Percentiles rank a stretch among this genome's conserved stretches.
phyloP scores from a whole-genome alignment of 2,329 filamentous ascomycete species.

The Botryosphaeria dothidea region DNA sequence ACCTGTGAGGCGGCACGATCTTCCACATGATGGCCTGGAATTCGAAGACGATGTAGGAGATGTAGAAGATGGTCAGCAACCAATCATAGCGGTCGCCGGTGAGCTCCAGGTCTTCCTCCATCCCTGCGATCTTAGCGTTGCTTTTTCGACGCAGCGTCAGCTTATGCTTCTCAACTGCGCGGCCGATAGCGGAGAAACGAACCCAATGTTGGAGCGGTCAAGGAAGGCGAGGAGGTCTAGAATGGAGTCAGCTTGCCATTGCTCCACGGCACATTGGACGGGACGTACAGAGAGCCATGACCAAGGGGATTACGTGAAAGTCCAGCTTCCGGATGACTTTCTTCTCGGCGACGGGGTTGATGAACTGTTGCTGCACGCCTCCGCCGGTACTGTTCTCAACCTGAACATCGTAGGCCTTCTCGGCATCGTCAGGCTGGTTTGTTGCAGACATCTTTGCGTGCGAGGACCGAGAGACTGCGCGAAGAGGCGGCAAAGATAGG shows the following conservation, averaged over 20 bases:
- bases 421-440: neutral
- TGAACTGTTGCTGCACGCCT: neutral
- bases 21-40: conserved; percentile 41
- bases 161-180: neutral
- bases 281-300: conserved; percentile 29
- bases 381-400: neutral
- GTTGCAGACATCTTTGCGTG: conserved; percentile 6
- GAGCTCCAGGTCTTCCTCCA: conserved; percentile 35
- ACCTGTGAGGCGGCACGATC: conserved; percentile 36
- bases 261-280: neutral
- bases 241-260: neutral
- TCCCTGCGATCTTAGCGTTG: conserved; percentile 44
- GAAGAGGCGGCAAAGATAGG: too few species aligned
- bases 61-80: conserved; percentile 42
- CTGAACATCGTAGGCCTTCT: conserved; percentile 15
- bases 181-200: neutral
- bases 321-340: conserved; percentile 34
- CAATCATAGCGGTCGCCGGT: conserved; percentile 32
- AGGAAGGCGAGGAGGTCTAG: conserved; percentile 36
- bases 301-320: conserved; percentile 33
- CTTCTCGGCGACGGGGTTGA: conserved; percentile 25
- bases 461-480: neutral
- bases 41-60: conserved; percentile 40
- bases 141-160: conserved; percentile 18
- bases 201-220: conserved; percentile 42